Conservation (phyloP, 345 rosid species). For the Gossypium turneri region DNA sequence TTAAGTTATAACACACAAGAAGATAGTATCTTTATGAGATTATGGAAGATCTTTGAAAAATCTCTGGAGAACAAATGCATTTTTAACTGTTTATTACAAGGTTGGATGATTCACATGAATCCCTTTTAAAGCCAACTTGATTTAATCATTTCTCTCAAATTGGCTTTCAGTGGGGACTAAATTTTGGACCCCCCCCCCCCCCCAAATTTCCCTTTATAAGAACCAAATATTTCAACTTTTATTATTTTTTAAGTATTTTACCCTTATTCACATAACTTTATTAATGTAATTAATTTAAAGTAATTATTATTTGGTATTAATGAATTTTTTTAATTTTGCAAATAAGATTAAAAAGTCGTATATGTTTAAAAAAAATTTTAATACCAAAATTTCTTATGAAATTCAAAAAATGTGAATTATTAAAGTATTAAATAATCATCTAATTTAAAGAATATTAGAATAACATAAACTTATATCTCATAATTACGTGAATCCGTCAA, state of each 20-base stretch:
- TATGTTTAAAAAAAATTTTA: too few species aligned
- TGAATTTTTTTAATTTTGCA: too few species aligned
- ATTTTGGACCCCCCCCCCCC: conserved; percentile 6
- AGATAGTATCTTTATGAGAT: not conserved
- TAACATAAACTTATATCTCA: not conserved
- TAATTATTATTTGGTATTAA: too few species aligned
- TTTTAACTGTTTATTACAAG: not conserved
- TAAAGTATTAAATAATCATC: too few species aligned
- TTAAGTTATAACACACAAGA: not conserved
- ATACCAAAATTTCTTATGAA: too few species aligned
- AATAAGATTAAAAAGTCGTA: too few species aligned
- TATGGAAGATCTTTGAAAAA: not conserved
- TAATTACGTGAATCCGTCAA: not conserved
- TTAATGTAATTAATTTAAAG: not conserved
- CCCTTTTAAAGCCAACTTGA: not conserved
- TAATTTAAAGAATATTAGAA: too few species aligned
- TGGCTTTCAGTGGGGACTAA: conserved; percentile 16
- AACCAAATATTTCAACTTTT: not conserved
- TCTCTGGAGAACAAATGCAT: not conserved
- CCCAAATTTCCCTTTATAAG: not conserved
- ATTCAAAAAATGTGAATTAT: too few species aligned
- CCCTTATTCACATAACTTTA: not conserved
- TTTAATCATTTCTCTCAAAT: not conserved
- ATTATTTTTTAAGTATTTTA: not conserved
- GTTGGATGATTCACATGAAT: not conserved